phyloP scores from a whole-genome alignment of 805 yeast species.

The Saccharomyces paradoxus region DNA sequence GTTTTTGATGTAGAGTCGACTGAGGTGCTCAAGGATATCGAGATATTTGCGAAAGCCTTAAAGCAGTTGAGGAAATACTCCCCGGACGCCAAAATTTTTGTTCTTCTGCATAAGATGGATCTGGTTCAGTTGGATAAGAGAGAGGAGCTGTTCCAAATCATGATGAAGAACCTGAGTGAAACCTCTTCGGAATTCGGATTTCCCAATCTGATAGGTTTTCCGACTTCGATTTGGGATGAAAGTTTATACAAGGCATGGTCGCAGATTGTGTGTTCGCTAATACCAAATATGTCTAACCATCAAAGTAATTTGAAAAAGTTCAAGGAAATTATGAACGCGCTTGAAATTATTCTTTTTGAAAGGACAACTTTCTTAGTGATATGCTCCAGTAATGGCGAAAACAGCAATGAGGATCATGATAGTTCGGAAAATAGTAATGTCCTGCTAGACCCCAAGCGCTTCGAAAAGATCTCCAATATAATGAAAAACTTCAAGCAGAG shows the following conservation, averaged over 20 bases:
- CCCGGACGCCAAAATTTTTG: conserved; percentile 87
- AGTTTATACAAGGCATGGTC: conserved; percentile 96
- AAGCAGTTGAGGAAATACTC: conserved; percentile 74
- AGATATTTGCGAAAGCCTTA: conserved; percentile 77
- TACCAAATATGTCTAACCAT: conserved; percentile 80
- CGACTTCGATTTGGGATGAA: conserved; percentile 97
- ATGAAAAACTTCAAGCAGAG: conserved; percentile 92
- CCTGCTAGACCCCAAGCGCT: conserved; percentile 76
- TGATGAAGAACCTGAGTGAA: conserved; percentile 73
- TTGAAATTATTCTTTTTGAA: conserved; percentile 86
- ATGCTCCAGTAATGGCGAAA: conserved; percentile 34
- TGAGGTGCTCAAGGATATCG: conserved; percentile 86
- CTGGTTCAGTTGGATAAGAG: conserved; percentile 80
- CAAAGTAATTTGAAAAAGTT: conserved; percentile 68
- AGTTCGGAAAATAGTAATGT: conserved; percentile 7
- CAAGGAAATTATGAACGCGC: conserved; percentile 68
- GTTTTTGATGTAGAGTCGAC: conserved; percentile 94
- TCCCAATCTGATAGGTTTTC: conserved; percentile 65
- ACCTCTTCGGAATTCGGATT: conserved; percentile 66
- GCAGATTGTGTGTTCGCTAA: conserved; percentile 85
- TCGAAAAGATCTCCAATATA: conserved; percentile 87
- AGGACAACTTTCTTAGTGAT: conserved; percentile 75
- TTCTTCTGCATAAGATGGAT: conserved; percentile 92
- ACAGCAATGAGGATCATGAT: conserved; percentile 29
- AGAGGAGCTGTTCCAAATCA: conserved; percentile 71